Evolutionary conservation across 352 stramenopile species (phyloP).

Genomic region (Achlya hypogyna): DNA sequence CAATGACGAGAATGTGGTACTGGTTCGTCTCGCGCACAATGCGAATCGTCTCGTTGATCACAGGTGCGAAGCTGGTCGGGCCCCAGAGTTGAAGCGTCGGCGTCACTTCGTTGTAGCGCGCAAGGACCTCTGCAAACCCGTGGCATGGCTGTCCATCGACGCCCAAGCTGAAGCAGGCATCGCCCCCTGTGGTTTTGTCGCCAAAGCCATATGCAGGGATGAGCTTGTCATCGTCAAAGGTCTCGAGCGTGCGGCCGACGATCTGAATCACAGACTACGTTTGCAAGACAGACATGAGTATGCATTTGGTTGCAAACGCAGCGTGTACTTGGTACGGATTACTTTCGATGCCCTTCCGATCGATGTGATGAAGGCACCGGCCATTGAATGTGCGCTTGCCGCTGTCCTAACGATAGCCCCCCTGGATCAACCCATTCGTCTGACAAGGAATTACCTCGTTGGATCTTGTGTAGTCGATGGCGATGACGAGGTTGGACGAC

Average conservation of each 20-base stretch:
- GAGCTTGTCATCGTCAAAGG: constrained; percentile 59
- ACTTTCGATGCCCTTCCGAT: constrained; percentile 29
- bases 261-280: constrained; percentile 64
- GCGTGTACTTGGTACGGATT: constrained; percentile 54
- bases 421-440: neutral
- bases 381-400: constrained; percentile 51
- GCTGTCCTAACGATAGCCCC: constrained; percentile 31
- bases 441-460: constrained; percentile 31
- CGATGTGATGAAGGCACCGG: constrained; percentile 47
- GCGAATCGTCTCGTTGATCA: constrained; percentile 48
- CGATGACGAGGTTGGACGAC: constrained; percentile 59
- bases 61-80: constrained; percentile 53
- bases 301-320: neutral
- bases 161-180: constrained; percentile 44
- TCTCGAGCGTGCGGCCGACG: constrained; percentile 50
- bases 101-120: constrained; percentile 46
- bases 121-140: constrained; percentile 51
- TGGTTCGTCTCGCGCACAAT: neutral
- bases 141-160: constrained; percentile 36
- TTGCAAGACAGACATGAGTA: neutral
- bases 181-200: constrained; percentile 43
- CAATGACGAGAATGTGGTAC: constrained; percentile 77
- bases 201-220: constrained; percentile 75
- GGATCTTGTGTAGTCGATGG: constrained; percentile 54
- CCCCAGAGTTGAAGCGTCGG: constrained; percentile 44